Evolutionary conservation across 371 early-diverging fungal genomes (phyloP), one percentile per base, ranked within the genome.

Genomic region (Globomyces sp.): DNA sequence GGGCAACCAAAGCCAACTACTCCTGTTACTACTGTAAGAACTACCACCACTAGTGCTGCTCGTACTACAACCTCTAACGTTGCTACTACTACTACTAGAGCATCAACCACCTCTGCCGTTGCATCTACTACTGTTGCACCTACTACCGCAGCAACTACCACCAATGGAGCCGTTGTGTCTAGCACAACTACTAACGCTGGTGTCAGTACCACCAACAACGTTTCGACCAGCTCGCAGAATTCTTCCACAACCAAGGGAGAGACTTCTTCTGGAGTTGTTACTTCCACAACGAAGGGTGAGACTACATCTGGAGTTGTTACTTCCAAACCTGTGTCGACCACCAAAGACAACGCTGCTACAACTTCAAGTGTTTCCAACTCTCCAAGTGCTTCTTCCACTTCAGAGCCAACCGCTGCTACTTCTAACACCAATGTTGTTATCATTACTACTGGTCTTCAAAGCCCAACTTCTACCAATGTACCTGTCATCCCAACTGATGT

Each of bases 41-140:
- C 55, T 37, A 39, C 55, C 55, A 55, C 55, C n/a, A 11, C 11
- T 8, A 11, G 8, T 46, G 6, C 55, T 39, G 40, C 55, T 13
- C 34, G 13, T 51, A 13, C 13, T 51, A 34, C 13, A 51, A 4
- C 51, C 5, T 4, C 4, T 13, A 34, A n/a, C 8, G 36, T 63
- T 43, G 64, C 41, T 11, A 36, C 39, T 57, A 10, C 47, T 49
- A 34, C 43, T 36, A 42, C 57, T 53, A 39, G 39, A 39, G 24
- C 41, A 34, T 36, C 51, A 43, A 48, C 64, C n/a, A 24, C 57
- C 2, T 37, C 46, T 48, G 47, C 43, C 55, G 52, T 53, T 10
- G 43, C 53, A 40, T 37, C 65, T 40, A 49, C 69, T 5, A 52
- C 53, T 64, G 42, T 53, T 9, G 40, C 69, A 44, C n/a, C 45